These are phyloP conservation scores for Angophora floribunda DNA, from an alignment of 345 rosid genomes.

Conservation along the genomic window DNA sequence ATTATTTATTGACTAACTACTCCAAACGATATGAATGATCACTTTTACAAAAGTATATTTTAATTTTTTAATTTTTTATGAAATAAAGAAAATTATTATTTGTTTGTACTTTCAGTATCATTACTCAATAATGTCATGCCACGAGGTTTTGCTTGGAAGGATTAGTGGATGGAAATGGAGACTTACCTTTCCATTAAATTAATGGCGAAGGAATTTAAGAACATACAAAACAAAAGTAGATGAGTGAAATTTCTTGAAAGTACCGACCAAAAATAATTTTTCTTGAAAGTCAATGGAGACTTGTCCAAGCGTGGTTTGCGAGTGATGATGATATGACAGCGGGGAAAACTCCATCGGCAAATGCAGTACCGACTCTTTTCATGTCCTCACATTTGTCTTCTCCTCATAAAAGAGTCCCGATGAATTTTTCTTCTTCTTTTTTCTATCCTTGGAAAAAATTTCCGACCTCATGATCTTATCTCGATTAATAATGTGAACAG, in stretches of 20 bases:
- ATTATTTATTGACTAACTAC: neutral
- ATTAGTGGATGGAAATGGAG: neutral
- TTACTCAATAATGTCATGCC: neutral
- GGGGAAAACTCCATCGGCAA: neutral
- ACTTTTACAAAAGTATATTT: neutral
- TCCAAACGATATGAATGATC: fast-evolving
- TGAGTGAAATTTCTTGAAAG: neutral
- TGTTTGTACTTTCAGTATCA: neutral
- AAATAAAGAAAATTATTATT: neutral
- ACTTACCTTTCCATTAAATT: neutral
- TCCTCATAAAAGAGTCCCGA: neutral
- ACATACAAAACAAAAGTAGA: neutral
- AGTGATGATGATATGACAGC: neutral
- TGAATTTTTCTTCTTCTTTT: neutral
- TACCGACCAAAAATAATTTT: neutral
- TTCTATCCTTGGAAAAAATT: neutral
- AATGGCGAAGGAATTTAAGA: neutral
- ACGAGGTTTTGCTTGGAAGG: neutral
- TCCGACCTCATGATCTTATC: neutral
- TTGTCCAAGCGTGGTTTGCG: neutral
- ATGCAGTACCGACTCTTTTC: neutral
- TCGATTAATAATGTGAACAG: fast-evolving
- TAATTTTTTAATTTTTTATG: neutral
- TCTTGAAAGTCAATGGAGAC: neutral
- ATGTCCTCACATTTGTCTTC: neutral